Percentiles rank a stretch among this genome's conserved stretches.
phyloP scores from a whole-genome alignment of 1,284 basidiomycete species.

The Erythrobasidium hasegawianum region DNA sequence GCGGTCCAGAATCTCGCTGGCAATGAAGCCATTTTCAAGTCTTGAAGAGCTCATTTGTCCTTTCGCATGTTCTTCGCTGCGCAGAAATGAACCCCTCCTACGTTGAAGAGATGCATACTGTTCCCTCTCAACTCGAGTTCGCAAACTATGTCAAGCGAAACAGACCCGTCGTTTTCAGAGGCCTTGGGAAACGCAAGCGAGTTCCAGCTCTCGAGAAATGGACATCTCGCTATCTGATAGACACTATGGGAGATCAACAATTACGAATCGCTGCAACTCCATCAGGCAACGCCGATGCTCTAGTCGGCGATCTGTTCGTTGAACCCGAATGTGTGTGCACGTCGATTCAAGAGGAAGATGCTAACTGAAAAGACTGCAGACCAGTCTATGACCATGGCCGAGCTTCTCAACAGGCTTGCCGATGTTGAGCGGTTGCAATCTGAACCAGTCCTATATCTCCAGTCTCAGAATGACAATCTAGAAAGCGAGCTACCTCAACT shows the following conservation, averaged over 20 bases:
- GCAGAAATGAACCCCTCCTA: constrained; percentile 64
- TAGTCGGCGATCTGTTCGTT: constrained; percentile 66
- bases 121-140: constrained; percentile 70
- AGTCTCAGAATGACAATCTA: constrained; percentile 86
- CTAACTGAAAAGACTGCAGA: constrained; percentile 8
- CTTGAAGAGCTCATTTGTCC: background rate
- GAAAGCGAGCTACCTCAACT: constrained; percentile 52
- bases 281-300: constrained; percentile 74
- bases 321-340: constrained; percentile 57
- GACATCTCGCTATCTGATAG: constrained; percentile 62
- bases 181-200: constrained; percentile 51
- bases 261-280: constrained; percentile 78
- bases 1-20: no score
- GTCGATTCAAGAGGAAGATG: background rate
- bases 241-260: constrained; percentile 56
- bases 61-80: background rate
- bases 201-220: constrained; percentile 52
- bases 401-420: constrained; percentile 29
- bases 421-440: background rate
- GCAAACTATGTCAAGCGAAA: constrained; percentile 65
- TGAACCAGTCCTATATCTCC: constrained; percentile 62
- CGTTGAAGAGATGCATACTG: constrained; percentile 56
- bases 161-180: constrained; percentile 65
- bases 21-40: no score
- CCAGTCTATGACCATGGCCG: constrained; percentile 33